Base-by-base conservation (phyloP, 106 monocot species). In the Dioscorea alata region DNA sequence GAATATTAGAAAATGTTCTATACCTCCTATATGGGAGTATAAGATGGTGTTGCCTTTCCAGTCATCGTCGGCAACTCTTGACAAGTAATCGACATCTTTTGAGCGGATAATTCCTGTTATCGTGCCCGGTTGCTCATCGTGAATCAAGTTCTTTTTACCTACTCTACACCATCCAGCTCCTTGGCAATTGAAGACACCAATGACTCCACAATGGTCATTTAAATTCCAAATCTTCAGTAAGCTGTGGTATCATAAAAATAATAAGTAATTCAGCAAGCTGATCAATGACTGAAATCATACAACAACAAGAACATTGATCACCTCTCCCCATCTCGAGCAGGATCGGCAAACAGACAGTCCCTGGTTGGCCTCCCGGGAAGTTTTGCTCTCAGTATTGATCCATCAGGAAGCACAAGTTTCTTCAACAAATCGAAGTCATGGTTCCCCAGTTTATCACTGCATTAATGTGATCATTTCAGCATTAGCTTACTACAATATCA, bases 131-230 rank as follows among this genome's bases (percentile, higher is more conserved):
- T 85, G 74, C 18, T 78, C 79, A 34, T 85, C 80, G 56, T 85
- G 85, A 66, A 85, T 80, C 66, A 80, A 60, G 32, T 77, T 83
- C 21, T 71, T 85, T 72, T 86, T 83, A 49, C 77, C 83, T 21
- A 90, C 65, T 63, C 60, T 73, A 61, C 90, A 86, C 86, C 86
- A 92, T 9, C 85, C 88, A 22, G 92, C 92, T 60, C 91, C 91
- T 71, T 92, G 91, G 68, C 91, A 92, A 69, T 92, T 92, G 66
- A 88, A 92, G 57, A 85, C 82, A 4, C 88, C 92, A 20, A 92
- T 70, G 9, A 92, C 85, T 65, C 92, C 92, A n/a, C 66, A 67
- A 56, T 78, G 69, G 3, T 81, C 75, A 52, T 88, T 92, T 72
- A 84, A 71, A 63, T 80, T 90, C 80, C 80, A 81, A 50, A 88